phyloP scores from a whole-genome alignment of 805 yeast species.

The Ogataea methylovora region DNA sequence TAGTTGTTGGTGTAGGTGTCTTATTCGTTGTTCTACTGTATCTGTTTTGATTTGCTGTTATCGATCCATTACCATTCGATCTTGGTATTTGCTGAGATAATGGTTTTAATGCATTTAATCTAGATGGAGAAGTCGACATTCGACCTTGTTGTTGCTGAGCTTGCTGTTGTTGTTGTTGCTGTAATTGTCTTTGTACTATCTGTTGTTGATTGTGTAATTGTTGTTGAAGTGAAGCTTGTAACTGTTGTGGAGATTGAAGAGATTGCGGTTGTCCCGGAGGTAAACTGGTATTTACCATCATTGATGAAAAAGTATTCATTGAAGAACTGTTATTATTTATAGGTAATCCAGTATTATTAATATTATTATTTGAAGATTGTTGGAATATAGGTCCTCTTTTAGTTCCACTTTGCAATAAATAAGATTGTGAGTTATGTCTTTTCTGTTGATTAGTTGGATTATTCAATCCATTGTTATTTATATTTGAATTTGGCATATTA shows the following conservation, averaged over 20 bases:
- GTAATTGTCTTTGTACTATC: too few relatives aligned
- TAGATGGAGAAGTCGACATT: too few relatives aligned
- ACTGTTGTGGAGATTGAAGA: too few relatives aligned
- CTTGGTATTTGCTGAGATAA: too few relatives aligned
- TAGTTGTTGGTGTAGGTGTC: constrained; percentile 11
- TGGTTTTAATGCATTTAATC: too few relatives aligned
- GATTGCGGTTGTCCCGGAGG: not conserved
- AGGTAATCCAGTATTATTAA: not conserved
- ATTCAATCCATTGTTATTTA: too few relatives aligned
- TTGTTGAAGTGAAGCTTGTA: not conserved
- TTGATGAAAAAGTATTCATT: not conserved
- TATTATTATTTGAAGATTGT: not conserved
- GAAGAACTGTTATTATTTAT: not conserved
- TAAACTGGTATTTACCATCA: not conserved
- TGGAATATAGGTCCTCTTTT: constrained; percentile 16
- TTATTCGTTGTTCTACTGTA: too few relatives aligned
- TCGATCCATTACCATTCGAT: too few relatives aligned
- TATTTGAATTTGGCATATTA: too few relatives aligned
- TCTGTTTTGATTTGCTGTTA: too few relatives aligned
- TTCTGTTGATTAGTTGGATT: constrained; percentile 22
- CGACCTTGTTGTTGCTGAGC: not conserved
- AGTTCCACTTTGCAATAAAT: constrained; percentile 10
- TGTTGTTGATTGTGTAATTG: not conserved
- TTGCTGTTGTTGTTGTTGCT: constrained; percentile 1
- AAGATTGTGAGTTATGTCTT: constrained; percentile 24